phyloP scores from a whole-genome alignment of 148 eudicot genomes.

The Chenopodium quinoa region DNA sequence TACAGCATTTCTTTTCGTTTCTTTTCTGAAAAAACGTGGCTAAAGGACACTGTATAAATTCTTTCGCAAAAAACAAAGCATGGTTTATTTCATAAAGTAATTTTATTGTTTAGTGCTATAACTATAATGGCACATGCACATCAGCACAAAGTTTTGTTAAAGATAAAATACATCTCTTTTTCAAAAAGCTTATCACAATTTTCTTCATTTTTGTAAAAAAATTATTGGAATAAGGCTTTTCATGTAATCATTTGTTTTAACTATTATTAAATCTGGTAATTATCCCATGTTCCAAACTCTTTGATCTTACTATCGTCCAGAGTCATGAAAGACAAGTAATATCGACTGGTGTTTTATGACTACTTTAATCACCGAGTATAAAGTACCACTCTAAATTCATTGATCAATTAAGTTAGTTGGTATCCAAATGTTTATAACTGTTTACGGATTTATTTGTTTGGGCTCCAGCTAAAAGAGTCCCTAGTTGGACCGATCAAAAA shows the following conservation, averaged over 20 bases:
- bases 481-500: not conserved
- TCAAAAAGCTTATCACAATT: not conserved
- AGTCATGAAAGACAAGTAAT: too few species aligned
- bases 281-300: not conserved
- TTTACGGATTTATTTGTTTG: not conserved
- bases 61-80: not conserved
- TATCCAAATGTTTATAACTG: not conserved
- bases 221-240: not conserved
- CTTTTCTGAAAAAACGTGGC: too few species aligned
- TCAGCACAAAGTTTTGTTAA: not conserved
- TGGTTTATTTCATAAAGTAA: not conserved
- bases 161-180: not conserved
- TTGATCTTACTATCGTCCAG: too few species aligned
- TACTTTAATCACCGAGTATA: too few species aligned
- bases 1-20: too few species aligned
- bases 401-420: too few species aligned
- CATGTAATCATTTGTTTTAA: not conserved
- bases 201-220: too few species aligned
- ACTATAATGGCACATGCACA: slow-evolving; percentile 1
- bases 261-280: not conserved
- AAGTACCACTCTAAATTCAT: too few species aligned
- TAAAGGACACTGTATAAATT: too few species aligned
- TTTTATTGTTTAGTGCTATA: not conserved
- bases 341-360: too few species aligned
- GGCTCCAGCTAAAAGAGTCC: not conserved